Base-by-base conservation (phyloP, 2,329 filamentous ascomycete genomes). In the Phoma herbarum region DNA sequence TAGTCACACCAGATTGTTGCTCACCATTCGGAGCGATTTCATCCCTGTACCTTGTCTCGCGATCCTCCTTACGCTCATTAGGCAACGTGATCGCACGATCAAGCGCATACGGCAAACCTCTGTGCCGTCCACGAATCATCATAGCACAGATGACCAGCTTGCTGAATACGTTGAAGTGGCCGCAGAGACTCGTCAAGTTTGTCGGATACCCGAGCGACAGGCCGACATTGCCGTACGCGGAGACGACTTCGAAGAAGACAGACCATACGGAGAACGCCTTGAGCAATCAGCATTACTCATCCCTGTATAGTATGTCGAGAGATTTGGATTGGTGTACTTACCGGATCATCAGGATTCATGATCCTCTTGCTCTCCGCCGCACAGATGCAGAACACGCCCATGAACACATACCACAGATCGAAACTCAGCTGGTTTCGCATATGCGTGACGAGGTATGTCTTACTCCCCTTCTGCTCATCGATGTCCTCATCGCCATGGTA, bases 71-170 rank as follows among this genome's bases (percentile, higher is more conserved):
- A 11, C 31, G 39, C 14, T 65, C 65, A 22, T 67, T 65, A 1
- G 77, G 78, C 57, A 80, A 54, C 39, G 75, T 56, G 7, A 80
- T 71, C 0, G 78, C 77, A 33, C 74, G 72, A 68, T 86, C 84
- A 57, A 86, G 80, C 41, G 80, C 79, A 41, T 83, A 81, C 1
- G 84, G 84, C 52, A 86, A 65, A 12, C 82, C 83, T 23, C 84
- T 74, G 71, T 86, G 84, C 28, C 84, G 67, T 2, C 84, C 84
- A 47, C 84, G 73, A n/a, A 86, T 71, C 83, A 86, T 85, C 61
- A 85, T 80, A 3, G 79, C 78, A 59, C 82, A 84, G 18, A 85
- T 70, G 2, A 86, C 79, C 39, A 86, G 67, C 69, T 86, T 86
- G 63, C 81, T 81, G 44, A 83, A 72, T 2, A 70, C 75, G 16